A percentile compares a stretch with the other conserved stretches of the same genome.
Conservation (phyloP, 345 rosid genomes). For the Hypericum perforatum region DNA sequence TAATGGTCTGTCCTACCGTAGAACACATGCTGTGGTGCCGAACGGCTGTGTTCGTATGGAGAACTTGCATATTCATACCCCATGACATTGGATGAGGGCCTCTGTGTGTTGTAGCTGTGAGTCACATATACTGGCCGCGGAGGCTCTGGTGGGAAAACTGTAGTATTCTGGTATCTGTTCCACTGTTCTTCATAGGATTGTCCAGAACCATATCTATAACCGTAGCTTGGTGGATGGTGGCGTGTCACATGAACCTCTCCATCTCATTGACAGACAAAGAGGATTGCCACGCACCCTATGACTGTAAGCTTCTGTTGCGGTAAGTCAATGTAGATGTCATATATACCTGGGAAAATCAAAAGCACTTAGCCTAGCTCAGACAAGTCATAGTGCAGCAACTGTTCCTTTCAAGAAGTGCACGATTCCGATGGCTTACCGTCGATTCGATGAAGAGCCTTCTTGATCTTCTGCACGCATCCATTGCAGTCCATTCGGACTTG, state of each 20-base stretch:
- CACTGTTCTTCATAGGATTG: conserved; percentile 19
- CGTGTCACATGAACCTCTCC: conserved; percentile 41
- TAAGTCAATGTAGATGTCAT: conserved; percentile 44
- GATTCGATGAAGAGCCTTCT: conserved; percentile 51
- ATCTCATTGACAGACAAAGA: too few relatives aligned
- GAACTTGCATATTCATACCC: conserved; percentile 33
- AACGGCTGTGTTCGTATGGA: conserved; percentile 4
- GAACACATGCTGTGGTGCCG: conserved; percentile 17
- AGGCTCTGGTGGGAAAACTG: conserved; percentile 17
- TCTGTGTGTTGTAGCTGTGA: conserved; percentile 52
- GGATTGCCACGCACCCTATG: conserved; percentile 62
- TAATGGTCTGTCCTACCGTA: conserved; percentile 33
- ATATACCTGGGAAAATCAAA: conserved; percentile 35
- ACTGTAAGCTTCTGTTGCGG: conserved; percentile 58
- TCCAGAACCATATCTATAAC: conserved; percentile 29
- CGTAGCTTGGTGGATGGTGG: conserved; percentile 40
- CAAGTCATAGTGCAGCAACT: too few relatives aligned
- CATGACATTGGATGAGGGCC: conserved; percentile 45
- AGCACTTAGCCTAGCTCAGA: too few relatives aligned
- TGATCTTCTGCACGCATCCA: conserved; percentile 72
- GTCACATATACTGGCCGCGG: conserved; percentile 27
- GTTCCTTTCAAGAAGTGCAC: neutral
- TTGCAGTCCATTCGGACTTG: conserved; percentile 73
- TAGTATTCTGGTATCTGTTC: conserved; percentile 20
- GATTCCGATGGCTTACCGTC: conserved; percentile 28